phyloP scores from a whole-genome alignment of 1,284 basidiomycete species.

The Cryptococcus sp. region DNA sequence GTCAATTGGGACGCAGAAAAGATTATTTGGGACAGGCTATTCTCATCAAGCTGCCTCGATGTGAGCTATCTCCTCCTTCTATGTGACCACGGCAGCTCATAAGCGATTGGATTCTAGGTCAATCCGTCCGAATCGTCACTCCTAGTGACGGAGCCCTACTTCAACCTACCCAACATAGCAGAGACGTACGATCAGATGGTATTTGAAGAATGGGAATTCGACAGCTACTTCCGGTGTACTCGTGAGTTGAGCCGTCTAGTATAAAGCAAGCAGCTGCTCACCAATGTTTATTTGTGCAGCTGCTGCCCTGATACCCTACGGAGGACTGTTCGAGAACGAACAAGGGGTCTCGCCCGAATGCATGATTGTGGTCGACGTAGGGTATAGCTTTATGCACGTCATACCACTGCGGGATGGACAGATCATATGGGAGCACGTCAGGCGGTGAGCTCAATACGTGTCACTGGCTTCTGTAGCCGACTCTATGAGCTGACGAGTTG shows the following conservation, averaged over 20 bases:
- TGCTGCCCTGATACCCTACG: conserved; percentile 72
- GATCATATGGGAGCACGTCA: conserved; percentile 75
- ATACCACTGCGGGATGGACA: conserved; percentile 78
- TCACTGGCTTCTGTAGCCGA: background rate
- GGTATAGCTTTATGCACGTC: conserved; percentile 90
- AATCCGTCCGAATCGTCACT: conserved; percentile 70
- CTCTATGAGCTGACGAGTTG: background rate
- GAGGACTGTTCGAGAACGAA: conserved; percentile 61
- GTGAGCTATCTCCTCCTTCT: conserved; percentile 62
- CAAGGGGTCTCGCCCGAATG: conserved; percentile 67
- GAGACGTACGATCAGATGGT: conserved; percentile 90
- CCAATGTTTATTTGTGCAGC: conserved; percentile 56
- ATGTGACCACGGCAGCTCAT: conserved; percentile 3
- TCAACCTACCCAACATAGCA: conserved; percentile 87
- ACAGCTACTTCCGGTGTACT: conserved; percentile 74
- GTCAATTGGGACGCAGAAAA: conserved; percentile 92
- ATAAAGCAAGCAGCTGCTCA: background rate
- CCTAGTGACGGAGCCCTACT: conserved; percentile 88
- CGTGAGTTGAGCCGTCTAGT: conserved; percentile 59
- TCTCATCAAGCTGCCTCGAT: conserved; percentile 67
- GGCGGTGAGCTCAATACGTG: conserved; percentile 59
- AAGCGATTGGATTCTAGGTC: conserved; percentile 57
- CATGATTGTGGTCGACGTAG: conserved; percentile 78
- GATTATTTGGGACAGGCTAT: conserved; percentile 82
- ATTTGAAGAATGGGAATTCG: conserved; percentile 94